Base-by-base conservation (phyloP, 768 basidiomycete genomes). In the Kwoniella shandongensis region DNA sequence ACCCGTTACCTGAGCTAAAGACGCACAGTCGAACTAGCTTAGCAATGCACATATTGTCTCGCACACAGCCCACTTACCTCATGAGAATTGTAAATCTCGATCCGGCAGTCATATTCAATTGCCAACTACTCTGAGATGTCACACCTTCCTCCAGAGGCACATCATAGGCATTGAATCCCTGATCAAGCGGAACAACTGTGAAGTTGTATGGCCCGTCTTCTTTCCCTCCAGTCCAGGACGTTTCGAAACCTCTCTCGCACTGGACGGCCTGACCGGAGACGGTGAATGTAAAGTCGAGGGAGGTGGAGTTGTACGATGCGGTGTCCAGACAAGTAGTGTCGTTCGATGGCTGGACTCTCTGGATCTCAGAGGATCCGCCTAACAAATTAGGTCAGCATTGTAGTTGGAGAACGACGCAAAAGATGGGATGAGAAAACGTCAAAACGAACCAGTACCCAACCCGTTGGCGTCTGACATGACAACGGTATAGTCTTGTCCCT, bases 331-430 rank as follows among this genome's bases (percentile, higher is more conserved):
- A 73, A 8, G 53, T 11, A n/a, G 71, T 60, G 12, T 63, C 25
- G 10, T 50, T 51, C n/a, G 66, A 59, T 2, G 45, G 17, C 25
- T 39, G 38, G 23, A 66, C 61, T 3, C 30, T 42, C 44, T 73
- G 71, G 30, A 73, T 59, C 26, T 64, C 60, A 18, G 71, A 61
- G 6, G 68, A 68, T 13, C 71, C 71, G 46, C 71, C 67, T 66
- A 54, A 23, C 20, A 38, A n/a, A 27, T n/a, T 5, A 32, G 29
- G 10, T 42, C 51, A 39, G 39, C 15, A 45, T 15, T 22, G 29
- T 15, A 38, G 27, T 11, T 10, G 29, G 27, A 20, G 6, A 38
- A 22, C 20, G 35, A n/a, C 10, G 25, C 6, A 41, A 23, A 6
- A 35, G 44, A 26, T 15, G 7, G 20, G n/a, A 23, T 39, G 35